Conservation (phyloP, 139 green algal species). For the Chlamydomonas sphaeroides region DNA sequence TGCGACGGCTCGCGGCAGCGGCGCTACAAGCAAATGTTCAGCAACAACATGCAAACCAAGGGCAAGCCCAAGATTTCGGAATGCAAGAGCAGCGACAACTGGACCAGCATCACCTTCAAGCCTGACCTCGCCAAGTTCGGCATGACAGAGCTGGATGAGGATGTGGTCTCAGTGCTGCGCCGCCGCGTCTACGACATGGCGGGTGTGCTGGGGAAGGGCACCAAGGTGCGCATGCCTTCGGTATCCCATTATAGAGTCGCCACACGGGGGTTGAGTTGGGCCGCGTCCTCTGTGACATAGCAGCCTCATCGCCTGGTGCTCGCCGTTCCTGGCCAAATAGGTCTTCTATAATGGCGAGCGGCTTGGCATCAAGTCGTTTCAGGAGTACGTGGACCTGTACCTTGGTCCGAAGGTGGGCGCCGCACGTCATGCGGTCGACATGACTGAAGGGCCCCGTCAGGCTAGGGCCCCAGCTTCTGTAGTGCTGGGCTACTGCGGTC, state of each 20-base stretch:
- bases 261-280: too few species aligned
- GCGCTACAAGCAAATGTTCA: constrained; percentile 92
- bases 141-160: constrained; percentile 87
- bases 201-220: constrained; percentile 90
- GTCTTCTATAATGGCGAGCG: constrained; percentile 89
- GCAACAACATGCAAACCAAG: constrained; percentile 81
- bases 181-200: constrained; percentile 97
- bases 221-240: constrained; percentile 93
- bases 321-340: too few species aligned
- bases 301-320: too few species aligned
- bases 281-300: too few species aligned
- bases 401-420: constrained; percentile 78
- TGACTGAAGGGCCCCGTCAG: too few species aligned
- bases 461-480: too few species aligned
- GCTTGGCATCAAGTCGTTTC: constrained; percentile 91
- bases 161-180: constrained; percentile 91
- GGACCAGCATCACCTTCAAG: constrained; percentile 96
- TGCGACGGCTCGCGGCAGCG: constrained; percentile 85
- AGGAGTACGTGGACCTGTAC: constrained; percentile 96
- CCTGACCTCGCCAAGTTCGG: constrained; percentile 97
- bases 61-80: constrained; percentile 38
- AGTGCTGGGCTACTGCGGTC: too few species aligned
- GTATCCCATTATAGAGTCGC: too few species aligned
- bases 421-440: too few species aligned
- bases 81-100: constrained; percentile 95